Evolutionary conservation across 1,284 basidiomycete genomes (phyloP).

Genomic region (Porogramme epimiltina): DNA sequence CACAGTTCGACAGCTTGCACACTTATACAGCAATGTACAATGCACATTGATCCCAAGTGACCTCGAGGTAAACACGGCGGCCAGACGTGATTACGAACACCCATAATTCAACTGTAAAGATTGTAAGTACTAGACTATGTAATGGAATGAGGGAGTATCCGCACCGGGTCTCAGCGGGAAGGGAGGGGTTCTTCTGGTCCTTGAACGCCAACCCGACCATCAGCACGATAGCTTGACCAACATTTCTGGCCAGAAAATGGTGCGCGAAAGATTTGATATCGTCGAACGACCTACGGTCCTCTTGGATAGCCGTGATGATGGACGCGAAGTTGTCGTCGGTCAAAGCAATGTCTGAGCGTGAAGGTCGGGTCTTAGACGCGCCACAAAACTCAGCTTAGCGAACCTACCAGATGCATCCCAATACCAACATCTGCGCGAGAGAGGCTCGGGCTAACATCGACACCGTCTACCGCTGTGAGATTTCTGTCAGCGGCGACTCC

Average conservation of each 20-base stretch:
- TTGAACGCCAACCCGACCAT: slow-evolving; percentile 71
- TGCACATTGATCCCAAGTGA: no score
- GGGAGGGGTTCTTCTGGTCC: slow-evolving; percentile 54
- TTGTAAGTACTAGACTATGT: no score
- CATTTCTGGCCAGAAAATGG: slow-evolving; percentile 57
- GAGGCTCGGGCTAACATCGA: slow-evolving; percentile 59
- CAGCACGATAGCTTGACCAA: slow-evolving; percentile 61
- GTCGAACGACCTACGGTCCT: slow-evolving; percentile 55
- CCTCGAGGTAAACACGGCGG: no score
- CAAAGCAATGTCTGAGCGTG: slow-evolving; percentile 56
- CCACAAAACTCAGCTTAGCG: no score
- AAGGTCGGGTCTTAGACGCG: background rate
- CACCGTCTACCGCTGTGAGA: slow-evolving; percentile 49
- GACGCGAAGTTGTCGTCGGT: slow-evolving; percentile 77
- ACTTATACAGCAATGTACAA: no score
- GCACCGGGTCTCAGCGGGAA: slow-evolving; percentile 51
- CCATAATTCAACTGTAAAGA: no score
- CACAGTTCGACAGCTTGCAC: no score
- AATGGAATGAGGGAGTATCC: no score
- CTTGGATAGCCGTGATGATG: slow-evolving; percentile 66
- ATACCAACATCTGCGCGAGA: slow-evolving; percentile 69
- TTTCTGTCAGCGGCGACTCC: background rate
- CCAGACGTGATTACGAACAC: no score
- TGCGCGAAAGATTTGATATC: slow-evolving; percentile 49
- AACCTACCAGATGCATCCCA: slow-evolving; percentile 48